phyloP scores from a whole-genome alignment of 768 basidiomycete species.

The Tephrocybe rancida region DNA sequence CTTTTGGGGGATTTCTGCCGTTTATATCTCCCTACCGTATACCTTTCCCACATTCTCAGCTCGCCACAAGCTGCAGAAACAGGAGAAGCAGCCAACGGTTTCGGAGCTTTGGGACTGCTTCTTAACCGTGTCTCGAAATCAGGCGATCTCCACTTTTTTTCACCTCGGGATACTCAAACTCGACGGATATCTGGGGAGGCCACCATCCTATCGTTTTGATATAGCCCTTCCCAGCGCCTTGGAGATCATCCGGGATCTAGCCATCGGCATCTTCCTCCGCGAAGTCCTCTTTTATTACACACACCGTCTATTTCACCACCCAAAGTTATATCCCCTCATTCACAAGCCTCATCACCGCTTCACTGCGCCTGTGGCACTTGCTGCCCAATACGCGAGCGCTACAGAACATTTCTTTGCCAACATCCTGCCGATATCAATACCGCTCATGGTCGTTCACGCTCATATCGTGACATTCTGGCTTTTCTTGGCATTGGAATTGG shows the following conservation, averaged over 20 bases:
- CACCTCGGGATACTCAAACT: conserved; percentile 19
- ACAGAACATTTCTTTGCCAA: conserved; percentile 31
- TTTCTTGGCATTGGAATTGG: conserved; percentile 25
- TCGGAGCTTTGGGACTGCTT: conserved; percentile 27
- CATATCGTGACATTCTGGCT: conserved; percentile 30
- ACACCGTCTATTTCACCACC: conserved; percentile 29
- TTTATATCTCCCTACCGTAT: conserved; percentile 24
- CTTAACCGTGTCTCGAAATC: conserved; percentile 23
- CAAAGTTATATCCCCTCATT: conserved; percentile 24
- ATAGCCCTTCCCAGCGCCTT: conserved; percentile 16
- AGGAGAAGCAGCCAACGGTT: conserved; percentile 24
- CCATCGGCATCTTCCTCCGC: conserved; percentile 22
- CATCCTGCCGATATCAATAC: conserved; percentile 27
- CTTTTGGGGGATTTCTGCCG: conserved; percentile 26
- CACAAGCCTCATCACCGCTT: conserved; percentile 33
- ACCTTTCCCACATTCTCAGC: conserved; percentile 24
- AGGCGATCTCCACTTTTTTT: conserved; percentile 21
- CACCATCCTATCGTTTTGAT: conserved; percentile 21
- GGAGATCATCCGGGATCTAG: conserved; percentile 22
- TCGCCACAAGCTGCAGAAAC: conserved; percentile 27
- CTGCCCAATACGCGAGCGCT: conserved; percentile 27
- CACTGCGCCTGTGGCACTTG: conserved; percentile 31
- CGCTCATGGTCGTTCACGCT: conserved; percentile 24
- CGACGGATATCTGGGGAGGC: not conserved
- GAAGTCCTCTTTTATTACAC: conserved; percentile 32